Percentiles rank a stretch among this genome's conserved stretches.
Evolutionary conservation across 2,329 filamentous ascomycete species (phyloP).

Genomic region (Tolypocladium tropicale): DNA sequence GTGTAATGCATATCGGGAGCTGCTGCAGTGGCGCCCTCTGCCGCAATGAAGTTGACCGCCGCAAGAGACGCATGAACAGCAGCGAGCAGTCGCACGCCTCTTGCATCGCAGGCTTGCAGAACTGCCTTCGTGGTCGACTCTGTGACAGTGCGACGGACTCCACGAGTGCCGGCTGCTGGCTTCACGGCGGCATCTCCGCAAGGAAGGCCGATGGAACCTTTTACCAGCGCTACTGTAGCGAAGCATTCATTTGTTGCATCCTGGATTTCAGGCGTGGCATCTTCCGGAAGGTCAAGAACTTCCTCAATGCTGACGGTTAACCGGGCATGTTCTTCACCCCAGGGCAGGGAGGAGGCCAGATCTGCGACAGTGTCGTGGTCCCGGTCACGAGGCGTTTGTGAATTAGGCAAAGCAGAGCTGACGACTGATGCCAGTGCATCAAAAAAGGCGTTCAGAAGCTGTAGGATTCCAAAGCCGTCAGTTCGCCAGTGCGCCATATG

Average conservation of each 20-base stretch:
- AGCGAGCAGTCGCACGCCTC: not conserved
- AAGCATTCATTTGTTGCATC: not conserved
- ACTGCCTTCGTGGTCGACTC: not conserved
- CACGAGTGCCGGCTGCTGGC: not conserved
- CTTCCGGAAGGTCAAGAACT: not conserved
- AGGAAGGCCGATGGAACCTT: not conserved
- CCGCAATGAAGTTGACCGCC: not conserved
- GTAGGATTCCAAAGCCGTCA: not conserved
- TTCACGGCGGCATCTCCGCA: not conserved
- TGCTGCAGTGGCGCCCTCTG: not conserved
- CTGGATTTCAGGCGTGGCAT: not conserved
- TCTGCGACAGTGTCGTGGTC: not conserved
- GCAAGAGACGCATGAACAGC: not conserved
- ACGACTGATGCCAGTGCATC: not conserved
- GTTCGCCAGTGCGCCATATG: not conserved
- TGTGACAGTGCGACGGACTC: not conserved
- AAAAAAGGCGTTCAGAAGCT: not conserved
- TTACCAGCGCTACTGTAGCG: not conserved
- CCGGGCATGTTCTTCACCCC: not conserved
- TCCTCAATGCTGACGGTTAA: not conserved
- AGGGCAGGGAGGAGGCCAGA: not conserved
- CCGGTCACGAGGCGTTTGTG: not conserved
- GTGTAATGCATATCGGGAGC: not conserved
- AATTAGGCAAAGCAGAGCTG: not conserved
- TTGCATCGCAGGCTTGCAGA: not conserved